phyloP scores from a whole-genome alignment of 192 early-diverging fungal genomes.

The Backusella luteola region DNA sequence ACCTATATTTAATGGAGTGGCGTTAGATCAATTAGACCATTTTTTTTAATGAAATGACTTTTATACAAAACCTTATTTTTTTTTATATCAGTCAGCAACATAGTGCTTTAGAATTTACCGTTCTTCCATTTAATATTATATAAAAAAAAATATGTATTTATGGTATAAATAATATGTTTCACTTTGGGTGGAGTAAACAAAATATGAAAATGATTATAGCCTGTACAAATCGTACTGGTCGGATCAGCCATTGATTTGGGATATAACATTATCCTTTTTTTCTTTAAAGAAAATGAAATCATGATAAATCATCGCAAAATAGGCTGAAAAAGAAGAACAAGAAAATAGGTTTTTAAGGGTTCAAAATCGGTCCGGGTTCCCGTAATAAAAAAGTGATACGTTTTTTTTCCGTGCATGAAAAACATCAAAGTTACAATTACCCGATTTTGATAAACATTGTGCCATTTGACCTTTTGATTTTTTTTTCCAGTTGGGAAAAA shows the following conservation, averaged over 20 bases:
- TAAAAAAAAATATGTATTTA: too few species aligned
- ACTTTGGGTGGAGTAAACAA: not conserved
- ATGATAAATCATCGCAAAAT: not conserved
- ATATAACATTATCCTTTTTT: not conserved
- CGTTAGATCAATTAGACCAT: not conserved
- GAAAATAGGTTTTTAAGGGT: not conserved
- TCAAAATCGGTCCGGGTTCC: not conserved
- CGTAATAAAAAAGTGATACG: not conserved
- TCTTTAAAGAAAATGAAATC: not conserved
- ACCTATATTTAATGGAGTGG: not conserved
- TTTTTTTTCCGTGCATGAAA: not conserved
- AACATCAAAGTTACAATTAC: not conserved
- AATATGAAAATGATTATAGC: not conserved
- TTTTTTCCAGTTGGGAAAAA: not conserved
- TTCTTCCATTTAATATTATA: too few species aligned
- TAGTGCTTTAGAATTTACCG: too few species aligned
- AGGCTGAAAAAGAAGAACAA: not conserved
- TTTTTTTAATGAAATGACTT: not conserved
- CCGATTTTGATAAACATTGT: not conserved
- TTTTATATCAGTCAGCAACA: too few species aligned
- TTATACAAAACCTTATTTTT: not conserved
- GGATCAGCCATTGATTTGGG: not conserved
- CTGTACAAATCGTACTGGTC: not conserved
- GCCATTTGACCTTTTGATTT: not conserved
- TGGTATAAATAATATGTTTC: not conserved